phyloP scores from a whole-genome alignment of 2,329 filamentous ascomycete species.

The Pseudocercospora ulei region DNA sequence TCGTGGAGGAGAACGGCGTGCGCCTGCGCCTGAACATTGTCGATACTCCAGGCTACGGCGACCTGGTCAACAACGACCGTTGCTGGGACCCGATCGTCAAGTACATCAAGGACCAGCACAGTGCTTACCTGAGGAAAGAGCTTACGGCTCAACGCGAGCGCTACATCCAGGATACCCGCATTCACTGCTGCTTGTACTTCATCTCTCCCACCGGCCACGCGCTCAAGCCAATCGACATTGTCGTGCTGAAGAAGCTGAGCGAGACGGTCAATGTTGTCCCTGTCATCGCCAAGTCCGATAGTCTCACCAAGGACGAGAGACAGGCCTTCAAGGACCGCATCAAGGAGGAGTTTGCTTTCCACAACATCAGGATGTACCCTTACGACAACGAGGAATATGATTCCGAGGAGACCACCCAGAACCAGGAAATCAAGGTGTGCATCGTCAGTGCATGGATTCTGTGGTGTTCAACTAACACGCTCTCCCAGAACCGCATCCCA shows the following conservation, averaged over 20 bases:
- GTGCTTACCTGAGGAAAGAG: slow-evolving; percentile 96
- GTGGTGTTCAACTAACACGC: slow-evolving; percentile 24
- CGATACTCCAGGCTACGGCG: slow-evolving; percentile 95
- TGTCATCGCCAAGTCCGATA: slow-evolving; percentile 97
- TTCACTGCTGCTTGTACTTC: slow-evolving; percentile 99
- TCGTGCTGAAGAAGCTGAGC: slow-evolving; percentile 97
- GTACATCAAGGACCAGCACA: slow-evolving; percentile 99
- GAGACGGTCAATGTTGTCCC: slow-evolving; percentile 99
- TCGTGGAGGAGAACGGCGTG: slow-evolving; percentile 98
- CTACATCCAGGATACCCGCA: slow-evolving; percentile 97
- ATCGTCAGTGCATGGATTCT: background rate
- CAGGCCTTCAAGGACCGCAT: slow-evolving; percentile 93
- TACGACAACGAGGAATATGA: slow-evolving; percentile 99
- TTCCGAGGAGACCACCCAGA: slow-evolving; percentile 86
- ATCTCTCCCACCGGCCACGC: slow-evolving; percentile 97
- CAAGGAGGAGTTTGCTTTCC: slow-evolving; percentile 99
- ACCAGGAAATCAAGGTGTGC: slow-evolving; percentile 90
- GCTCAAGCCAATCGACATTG: slow-evolving; percentile 98
- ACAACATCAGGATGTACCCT: slow-evolving; percentile 99
- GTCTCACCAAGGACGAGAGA: slow-evolving; percentile 89
- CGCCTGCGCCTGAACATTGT: slow-evolving; percentile 97
- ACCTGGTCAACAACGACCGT: slow-evolving; percentile 98
- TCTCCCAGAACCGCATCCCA: slow-evolving; percentile 68
- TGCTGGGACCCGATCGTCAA: slow-evolving; percentile 99
- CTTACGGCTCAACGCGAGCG: slow-evolving; percentile 97